Evolutionary conservation across 2,329 filamentous ascomycete genomes (phyloP).

Genomic region (Ophiognomonia clavigignenti-juglandacearum): DNA sequence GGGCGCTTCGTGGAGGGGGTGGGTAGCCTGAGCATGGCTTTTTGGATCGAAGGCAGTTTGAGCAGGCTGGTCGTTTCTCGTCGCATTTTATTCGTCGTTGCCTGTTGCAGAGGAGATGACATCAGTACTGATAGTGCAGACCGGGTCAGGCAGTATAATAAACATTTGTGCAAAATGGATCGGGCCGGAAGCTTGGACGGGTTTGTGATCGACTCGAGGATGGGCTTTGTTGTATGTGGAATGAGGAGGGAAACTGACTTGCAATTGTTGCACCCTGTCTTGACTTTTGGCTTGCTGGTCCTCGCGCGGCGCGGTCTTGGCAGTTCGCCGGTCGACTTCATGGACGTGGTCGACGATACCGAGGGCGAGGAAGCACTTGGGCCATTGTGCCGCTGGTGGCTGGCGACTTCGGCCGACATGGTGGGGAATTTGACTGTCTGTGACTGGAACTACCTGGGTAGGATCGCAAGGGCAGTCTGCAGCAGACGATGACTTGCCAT

Average conservation of each 20-base stretch:
- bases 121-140: constrained; percentile 6
- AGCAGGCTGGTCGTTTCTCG: constrained; percentile 56
- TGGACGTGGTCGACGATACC: constrained; percentile 16
- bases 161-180: too few species aligned
- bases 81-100: constrained; percentile 62
- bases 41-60: constrained; percentile 54
- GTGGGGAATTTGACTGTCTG: too few species aligned
- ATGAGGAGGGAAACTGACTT: constrained; percentile 46
- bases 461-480: too few species aligned
- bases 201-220: too few species aligned
- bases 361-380: constrained; percentile 9
- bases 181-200: neutral
- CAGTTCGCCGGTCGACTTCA: constrained; percentile 19
- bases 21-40: constrained; percentile 58
- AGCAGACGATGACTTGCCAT: too few species aligned
- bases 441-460: too few species aligned
- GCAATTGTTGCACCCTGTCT: constrained; percentile 64
- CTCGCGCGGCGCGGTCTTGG: constrained; percentile 36
- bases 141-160: too few species aligned
- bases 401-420: constrained; percentile 10
- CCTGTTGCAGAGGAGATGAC: constrained; percentile 30
- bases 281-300: constrained; percentile 57
- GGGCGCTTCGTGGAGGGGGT: constrained; percentile 45
- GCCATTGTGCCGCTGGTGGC: constrained; percentile 1
- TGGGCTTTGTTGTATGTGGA: too few species aligned